Evolutionary conservation across 2,329 filamentous ascomycete species (phyloP).

Genomic region (Nothopassalora personata): DNA sequence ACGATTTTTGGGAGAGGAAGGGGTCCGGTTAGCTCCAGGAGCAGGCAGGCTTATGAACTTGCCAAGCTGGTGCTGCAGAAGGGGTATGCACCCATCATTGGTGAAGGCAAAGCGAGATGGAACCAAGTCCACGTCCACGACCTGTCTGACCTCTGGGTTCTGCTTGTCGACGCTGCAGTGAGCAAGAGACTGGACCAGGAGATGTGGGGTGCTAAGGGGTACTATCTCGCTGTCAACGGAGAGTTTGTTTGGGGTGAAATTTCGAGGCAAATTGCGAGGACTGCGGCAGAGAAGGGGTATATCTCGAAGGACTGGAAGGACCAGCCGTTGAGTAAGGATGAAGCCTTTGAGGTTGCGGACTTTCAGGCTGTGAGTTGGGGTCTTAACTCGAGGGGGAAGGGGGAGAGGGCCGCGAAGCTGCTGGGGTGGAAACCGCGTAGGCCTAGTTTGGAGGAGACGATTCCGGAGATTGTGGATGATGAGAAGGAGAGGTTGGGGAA

Average conservation of each 20-base stretch:
- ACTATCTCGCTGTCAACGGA: constrained; percentile 63
- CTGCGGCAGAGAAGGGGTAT: constrained; percentile 41
- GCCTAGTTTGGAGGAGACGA: constrained; percentile 23
- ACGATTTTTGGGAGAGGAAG: constrained; percentile 43
- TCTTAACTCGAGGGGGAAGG: constrained; percentile 54
- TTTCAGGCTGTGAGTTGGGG: constrained; percentile 55
- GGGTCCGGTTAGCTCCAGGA: constrained; percentile 50
- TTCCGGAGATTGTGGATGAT: constrained; percentile 28
- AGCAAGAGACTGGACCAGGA: constrained; percentile 33
- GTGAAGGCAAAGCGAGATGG: constrained; percentile 52
- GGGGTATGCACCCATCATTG: constrained; percentile 52
- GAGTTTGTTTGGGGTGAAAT: constrained; percentile 53
- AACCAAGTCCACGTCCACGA: constrained; percentile 58
- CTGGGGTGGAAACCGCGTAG: constrained; percentile 56
- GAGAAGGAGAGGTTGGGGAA: constrained; percentile 25
- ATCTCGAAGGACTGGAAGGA: constrained; percentile 46
- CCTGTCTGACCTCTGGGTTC: constrained; percentile 50
- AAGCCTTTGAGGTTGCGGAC: constrained; percentile 44
- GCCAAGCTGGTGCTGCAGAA: constrained; percentile 48
- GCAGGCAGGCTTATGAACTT: constrained; percentile 57
- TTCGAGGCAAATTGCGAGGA: constrained; percentile 13
- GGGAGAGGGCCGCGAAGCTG: constrained; percentile 52
- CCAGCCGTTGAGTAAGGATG: constrained; percentile 47
- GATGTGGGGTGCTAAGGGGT: constrained; percentile 57
- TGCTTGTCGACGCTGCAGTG: constrained; percentile 39